Percentiles rank a stretch among this genome's conserved stretches.
phyloP scores from a whole-genome alignment of 1,139 yeast species.

The Kodamaea plutei region DNA sequence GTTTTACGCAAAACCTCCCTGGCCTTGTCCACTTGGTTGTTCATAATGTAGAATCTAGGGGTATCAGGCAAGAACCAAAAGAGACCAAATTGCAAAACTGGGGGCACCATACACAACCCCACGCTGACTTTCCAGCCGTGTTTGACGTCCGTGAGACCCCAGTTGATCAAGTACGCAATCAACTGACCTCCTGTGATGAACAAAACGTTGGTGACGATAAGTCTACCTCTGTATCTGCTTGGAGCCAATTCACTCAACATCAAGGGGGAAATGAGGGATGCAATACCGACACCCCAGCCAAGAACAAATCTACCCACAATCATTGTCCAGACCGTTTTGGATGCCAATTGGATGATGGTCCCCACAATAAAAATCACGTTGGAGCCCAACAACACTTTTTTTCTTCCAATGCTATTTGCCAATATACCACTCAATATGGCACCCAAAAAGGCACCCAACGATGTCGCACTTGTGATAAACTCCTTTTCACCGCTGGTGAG shows the following conservation, averaged over 20 bases:
- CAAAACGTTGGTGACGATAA: slow-evolving; percentile 63
- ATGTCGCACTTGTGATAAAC: slow-evolving; percentile 90
- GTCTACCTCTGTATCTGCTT: slow-evolving; percentile 82
- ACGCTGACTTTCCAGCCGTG: slow-evolving; percentile 94
- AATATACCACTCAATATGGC: slow-evolving; percentile 71
- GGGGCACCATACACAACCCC: slow-evolving; percentile 86
- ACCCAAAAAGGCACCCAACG: slow-evolving; percentile 84
- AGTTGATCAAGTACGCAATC: slow-evolving; percentile 88
- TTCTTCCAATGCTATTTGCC: slow-evolving; percentile 82
- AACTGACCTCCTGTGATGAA: slow-evolving; percentile 89
- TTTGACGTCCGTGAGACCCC: slow-evolving; percentile 67
- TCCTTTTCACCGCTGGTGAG: slow-evolving; percentile 78
- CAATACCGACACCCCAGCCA: slow-evolving; percentile 96
- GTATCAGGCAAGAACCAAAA: slow-evolving; percentile 92
- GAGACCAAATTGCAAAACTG: slow-evolving; percentile 68
- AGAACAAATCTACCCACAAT: slow-evolving; percentile 82
- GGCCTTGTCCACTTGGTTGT: slow-evolving; percentile 63
- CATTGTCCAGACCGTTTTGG: slow-evolving; percentile 86
- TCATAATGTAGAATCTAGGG: slow-evolving; percentile 81
- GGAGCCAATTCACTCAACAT: slow-evolving; percentile 93
- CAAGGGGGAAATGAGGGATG: slow-evolving; percentile 85
- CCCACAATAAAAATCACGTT: slow-evolving; percentile 79
- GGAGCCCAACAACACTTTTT: slow-evolving; percentile 73
- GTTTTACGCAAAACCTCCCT: slow-evolving; percentile 57
- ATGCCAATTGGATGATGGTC: slow-evolving; percentile 75